Base-by-base conservation (phyloP, 2,329 filamentous ascomycete species). In the Cercospora berteroae region DNA sequence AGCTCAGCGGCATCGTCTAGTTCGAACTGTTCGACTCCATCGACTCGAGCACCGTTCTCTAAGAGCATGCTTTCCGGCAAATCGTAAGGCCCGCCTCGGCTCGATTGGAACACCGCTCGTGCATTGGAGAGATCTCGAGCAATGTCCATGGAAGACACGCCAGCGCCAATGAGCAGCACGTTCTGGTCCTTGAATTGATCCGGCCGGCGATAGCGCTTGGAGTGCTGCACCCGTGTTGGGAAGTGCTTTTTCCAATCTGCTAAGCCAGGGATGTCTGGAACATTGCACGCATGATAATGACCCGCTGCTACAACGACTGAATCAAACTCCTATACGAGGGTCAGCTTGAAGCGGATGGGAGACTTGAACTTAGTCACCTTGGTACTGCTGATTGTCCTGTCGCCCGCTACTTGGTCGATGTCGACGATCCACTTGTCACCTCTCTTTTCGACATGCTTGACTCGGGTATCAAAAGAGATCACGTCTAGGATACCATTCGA, bases 21-120 rank as follows among this genome's bases (percentile, higher is more conserved):
- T 9, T 68, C 64, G 64, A 86, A 89, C 0, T 79, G 78, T 0
- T 78, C 75, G 0, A 89, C 80, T 12, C 85, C 84, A 0, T 81
- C 81, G 0, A 91, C 79, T 9, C 87, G 81, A 1, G 81, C 78
- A 0, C 82, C 83, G 9, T 84, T 86, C 0, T 80, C 75, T 0
- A 89, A 88, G 0, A 91, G 79, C 18, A 88, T 73, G 1, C 74
- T 80, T 0, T 81, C 77, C 0, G 86, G 83, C 0, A 89, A 76
- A 73, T 91, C 89, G 66, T 88, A 90, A 0, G 79, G 77, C 2
- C 89, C 88, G 27, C 85, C 84, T 25, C 89, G 81, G 0, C 87
- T 86, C 69, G 85, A 88, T 71, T 86, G 85, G 68, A 82, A 85
- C 7, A 86, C 79, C 0, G 72, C 79, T 3, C 78, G 78, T 2